phyloP scores from a whole-genome alignment of 75 land plant genomes.

The Adiantum capillusveneris region DNA sequence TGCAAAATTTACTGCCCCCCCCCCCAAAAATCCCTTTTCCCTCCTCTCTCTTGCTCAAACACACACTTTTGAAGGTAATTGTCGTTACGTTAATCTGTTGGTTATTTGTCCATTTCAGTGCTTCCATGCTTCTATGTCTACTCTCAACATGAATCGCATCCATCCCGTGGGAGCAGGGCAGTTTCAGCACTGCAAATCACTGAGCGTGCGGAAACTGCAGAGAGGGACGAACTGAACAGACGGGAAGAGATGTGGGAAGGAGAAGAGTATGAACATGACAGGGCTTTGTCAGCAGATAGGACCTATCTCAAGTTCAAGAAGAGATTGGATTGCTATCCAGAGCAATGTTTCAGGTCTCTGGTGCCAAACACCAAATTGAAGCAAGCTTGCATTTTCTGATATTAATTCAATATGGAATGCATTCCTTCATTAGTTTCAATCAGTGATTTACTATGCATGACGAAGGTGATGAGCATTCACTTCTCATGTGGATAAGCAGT shows the following conservation, averaged over 20 bases:
- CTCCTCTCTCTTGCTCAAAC: too few relatives aligned
- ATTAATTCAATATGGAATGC: too few relatives aligned
- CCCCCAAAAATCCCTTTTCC: too few relatives aligned
- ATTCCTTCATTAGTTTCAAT: too few relatives aligned
- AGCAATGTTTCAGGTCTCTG: conserved; percentile 85
- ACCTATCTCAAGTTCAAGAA: conserved; percentile 90
- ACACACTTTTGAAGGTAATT: too few relatives aligned
- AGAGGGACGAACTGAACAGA: conserved; percentile 22
- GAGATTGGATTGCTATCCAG: conserved; percentile 68
- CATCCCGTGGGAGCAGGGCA: conserved; percentile 27
- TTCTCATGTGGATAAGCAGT: too few relatives aligned
- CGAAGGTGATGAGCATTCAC: too few relatives aligned
- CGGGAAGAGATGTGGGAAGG: conserved; percentile 61
- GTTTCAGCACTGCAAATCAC: conserved; percentile 15
- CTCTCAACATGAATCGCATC: conserved; percentile 45
- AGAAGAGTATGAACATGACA: conserved; percentile 82
- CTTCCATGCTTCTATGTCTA: conserved; percentile 89
- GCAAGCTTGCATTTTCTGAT: too few relatives aligned
- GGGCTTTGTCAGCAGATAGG: conserved; percentile 59
- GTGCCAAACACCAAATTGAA: too few relatives aligned
- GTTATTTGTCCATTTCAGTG: conserved; percentile 46
- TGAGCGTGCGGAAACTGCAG: conserved; percentile 17
- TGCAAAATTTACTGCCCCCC: too few relatives aligned
- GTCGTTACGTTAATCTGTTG: too few relatives aligned
- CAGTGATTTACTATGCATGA: too few relatives aligned